Evolutionary conservation across 2,329 filamentous ascomycete genomes (phyloP).

Genomic region (Hypoxylon sp.): DNA sequence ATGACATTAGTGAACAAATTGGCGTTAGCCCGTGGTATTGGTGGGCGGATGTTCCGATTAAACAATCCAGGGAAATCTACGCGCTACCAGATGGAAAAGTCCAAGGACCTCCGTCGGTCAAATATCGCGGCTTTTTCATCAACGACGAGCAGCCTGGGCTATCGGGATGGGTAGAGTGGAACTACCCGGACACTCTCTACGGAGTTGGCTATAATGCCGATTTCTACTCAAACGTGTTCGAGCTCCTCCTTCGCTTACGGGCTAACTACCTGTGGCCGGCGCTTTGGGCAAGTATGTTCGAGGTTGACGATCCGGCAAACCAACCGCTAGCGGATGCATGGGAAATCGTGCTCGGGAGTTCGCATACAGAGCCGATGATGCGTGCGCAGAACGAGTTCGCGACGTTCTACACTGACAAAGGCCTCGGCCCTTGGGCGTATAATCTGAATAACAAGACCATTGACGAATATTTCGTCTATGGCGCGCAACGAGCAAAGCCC

Average conservation of each 20-base stretch:
- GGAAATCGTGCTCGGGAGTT: constrained; percentile 79
- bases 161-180: constrained; percentile 71
- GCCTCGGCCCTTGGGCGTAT: constrained; percentile 74
- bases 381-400: constrained; percentile 69
- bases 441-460: constrained; percentile 77
- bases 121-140: constrained; percentile 77
- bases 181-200: constrained; percentile 60
- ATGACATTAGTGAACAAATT: constrained; percentile 79
- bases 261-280: constrained; percentile 84
- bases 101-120: constrained; percentile 72
- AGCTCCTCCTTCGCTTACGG: constrained; percentile 75
- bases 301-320: constrained; percentile 76
- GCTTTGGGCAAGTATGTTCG: constrained; percentile 78
- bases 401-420: constrained; percentile 60
- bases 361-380: constrained; percentile 80
- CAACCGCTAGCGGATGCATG: constrained; percentile 80
- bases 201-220: constrained; percentile 67
- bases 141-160: constrained; percentile 78
- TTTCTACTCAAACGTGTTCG: constrained; percentile 78
- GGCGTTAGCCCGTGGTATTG: constrained; percentile 79
- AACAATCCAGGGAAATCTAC: constrained; percentile 66
- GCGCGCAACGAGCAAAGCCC: constrained; percentile 72
- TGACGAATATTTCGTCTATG: constrained; percentile 76
- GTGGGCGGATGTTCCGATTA: constrained; percentile 73
- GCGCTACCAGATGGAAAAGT: constrained; percentile 66